phyloP scores from a whole-genome alignment of 176 grass and related monocot genomes.

The Rhynchospora pubera region DNA sequence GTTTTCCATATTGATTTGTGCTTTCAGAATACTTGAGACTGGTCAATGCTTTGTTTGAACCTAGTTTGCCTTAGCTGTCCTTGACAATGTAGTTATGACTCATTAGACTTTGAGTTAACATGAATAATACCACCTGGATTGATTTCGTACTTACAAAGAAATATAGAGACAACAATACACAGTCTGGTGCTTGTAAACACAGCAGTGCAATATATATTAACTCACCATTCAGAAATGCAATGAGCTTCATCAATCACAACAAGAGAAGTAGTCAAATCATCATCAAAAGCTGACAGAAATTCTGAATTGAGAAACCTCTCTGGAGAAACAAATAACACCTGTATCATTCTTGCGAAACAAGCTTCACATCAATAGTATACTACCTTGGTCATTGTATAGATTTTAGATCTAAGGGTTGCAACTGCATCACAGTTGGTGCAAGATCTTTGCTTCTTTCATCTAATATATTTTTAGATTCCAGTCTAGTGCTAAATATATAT shows the following conservation, averaged over 20 bases:
- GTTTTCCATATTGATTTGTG: background rate
- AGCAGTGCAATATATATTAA: constrained; percentile 18
- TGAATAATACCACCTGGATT: background rate
- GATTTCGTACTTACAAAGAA: background rate
- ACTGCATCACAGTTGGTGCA: background rate
- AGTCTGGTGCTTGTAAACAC: background rate
- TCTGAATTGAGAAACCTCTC: constrained; percentile 94
- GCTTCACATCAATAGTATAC: background rate
- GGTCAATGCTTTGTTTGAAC: background rate
- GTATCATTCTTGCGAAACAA: constrained; percentile 29
- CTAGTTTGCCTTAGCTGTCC: background rate
- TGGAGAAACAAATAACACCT: constrained; percentile 98
- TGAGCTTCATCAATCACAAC: constrained; percentile 97
- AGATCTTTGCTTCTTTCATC: background rate
- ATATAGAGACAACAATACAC: background rate
- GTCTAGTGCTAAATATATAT: background rate
- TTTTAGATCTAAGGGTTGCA: background rate
- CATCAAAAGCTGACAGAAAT: constrained; percentile 61
- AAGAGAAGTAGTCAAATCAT: constrained; percentile 67
- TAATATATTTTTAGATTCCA: background rate
- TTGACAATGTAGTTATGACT: background rate
- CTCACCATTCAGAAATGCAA: constrained; percentile 99
- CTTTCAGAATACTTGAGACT: background rate
- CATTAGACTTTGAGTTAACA: background rate
- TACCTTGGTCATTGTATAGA: background rate